These are phyloP conservation scores for Akanthomyces uredinophilus DNA, from an alignment of 2,329 filamentous ascomycete genomes.

Conservation along the genomic window DNA sequence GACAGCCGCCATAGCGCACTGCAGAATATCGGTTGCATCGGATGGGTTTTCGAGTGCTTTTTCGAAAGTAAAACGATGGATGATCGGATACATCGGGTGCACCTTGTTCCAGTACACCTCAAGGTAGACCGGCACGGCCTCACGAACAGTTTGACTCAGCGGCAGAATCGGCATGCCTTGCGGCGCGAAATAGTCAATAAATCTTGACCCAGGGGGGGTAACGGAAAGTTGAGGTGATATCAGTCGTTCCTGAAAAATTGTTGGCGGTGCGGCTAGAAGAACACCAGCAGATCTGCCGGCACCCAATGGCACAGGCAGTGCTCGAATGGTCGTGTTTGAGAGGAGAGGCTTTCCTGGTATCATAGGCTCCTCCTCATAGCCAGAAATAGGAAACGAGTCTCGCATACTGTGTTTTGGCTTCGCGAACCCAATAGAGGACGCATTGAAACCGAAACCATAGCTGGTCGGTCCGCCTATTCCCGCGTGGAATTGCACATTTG, in stretches of 20 bases:
- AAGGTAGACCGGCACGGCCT: slow-evolving; percentile 45
- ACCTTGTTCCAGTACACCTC: slow-evolving; percentile 50
- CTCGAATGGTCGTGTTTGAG: slow-evolving; percentile 39
- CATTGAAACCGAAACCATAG: background rate
- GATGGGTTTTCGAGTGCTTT: slow-evolving; percentile 24
- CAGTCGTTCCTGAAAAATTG: slow-evolving; percentile 29
- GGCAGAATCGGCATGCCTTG: slow-evolving; percentile 16
- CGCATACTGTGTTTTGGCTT: background rate
- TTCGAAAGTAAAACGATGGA: slow-evolving; percentile 44
- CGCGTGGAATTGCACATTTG: background rate
- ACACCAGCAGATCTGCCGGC: slow-evolving; percentile 44
- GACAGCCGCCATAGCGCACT: slow-evolving; percentile 53
- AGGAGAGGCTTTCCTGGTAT: slow-evolving; percentile 34
- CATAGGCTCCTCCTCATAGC: slow-evolving; percentile 31
- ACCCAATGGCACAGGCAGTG: slow-evolving; percentile 43
- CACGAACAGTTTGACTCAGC: slow-evolving; percentile 35
- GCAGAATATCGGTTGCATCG: slow-evolving; percentile 39
- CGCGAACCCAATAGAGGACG: background rate
- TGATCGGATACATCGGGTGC: slow-evolving; percentile 43
- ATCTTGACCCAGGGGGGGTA: background rate
- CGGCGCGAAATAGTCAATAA: background rate
- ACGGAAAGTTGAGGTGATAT: background rate
- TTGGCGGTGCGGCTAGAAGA: slow-evolving; percentile 41
- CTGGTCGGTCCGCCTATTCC: background rate
- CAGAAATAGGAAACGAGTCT: slow-evolving; percentile 25